Conservation (phyloP, 441 rosid genomes). For the Pelargonium cotyledonis region DNA sequence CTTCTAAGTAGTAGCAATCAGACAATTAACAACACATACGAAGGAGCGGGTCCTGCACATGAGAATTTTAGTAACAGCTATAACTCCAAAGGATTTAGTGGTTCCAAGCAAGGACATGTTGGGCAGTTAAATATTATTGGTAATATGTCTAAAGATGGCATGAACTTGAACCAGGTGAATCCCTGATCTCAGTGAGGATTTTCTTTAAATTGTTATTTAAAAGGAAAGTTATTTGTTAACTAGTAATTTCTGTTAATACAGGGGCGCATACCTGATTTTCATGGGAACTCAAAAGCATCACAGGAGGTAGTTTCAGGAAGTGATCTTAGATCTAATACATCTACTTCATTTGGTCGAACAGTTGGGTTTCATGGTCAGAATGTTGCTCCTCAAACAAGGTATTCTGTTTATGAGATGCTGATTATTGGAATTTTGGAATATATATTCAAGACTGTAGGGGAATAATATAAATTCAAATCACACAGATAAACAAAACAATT, state of each 20-base stretch:
- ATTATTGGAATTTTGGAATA: not conserved
- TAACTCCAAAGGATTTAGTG: conserved; percentile 21
- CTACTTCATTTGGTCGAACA: conserved; percentile 1
- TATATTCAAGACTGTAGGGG: not conserved
- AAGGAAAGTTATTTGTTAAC: not conserved
- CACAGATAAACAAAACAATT: not conserved
- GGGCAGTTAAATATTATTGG: conserved; percentile 26
- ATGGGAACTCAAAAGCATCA: conserved; percentile 21
- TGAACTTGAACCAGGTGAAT: conserved; percentile 32
- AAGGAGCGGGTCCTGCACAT: conserved; percentile 16
- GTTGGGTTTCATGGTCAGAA: conserved; percentile 22
- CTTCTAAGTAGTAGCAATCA: conserved; percentile 6
- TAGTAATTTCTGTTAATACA: conserved; percentile 17
- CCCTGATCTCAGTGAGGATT: not conserved
- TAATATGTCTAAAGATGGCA: conserved; percentile 22
- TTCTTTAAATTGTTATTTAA: not conserved
- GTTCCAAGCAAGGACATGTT: conserved; percentile 24
- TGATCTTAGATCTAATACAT: conserved; percentile 13
- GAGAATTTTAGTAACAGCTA: conserved; percentile 15
- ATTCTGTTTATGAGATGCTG: conserved; percentile 12
- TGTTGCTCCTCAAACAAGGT: conserved; percentile 28
- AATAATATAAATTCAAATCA: not conserved
- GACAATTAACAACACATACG: conserved; percentile 5
- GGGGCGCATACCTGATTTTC: conserved; percentile 18
- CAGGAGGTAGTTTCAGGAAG: conserved; percentile 23